Base-by-base conservation (phyloP, 768 basidiomycete species). In the Boletus coccyginus region DNA sequence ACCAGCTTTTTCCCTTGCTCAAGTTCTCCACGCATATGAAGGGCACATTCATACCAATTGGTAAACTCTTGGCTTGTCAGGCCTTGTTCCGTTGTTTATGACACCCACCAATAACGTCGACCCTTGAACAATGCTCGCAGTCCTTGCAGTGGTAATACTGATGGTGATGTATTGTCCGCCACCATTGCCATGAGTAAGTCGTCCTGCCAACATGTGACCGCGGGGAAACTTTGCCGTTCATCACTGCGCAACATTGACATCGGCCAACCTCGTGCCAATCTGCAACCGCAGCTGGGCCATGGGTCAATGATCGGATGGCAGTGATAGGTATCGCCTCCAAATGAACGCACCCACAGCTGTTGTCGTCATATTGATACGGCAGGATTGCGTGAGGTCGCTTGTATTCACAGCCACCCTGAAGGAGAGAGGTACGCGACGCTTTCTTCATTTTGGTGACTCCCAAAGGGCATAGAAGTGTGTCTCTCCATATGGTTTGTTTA, bases 221-320 rank as follows among this genome's bases (percentile, higher is more conserved):
- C 59, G 60, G 59, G 11, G 24, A 33, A 24, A 56, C 35, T 21
- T 50, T 8, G 39, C 60, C 59, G 60, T 11, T 13, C 11, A 10
- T 48, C 8, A 10, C 40, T 9, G 32, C 14, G 11, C 45, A 45
- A 48, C 39, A 43, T 17, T 10, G 17, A 21, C 39, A 9, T 32
- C 13, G 29, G 9, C 40, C 10, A 27, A 11, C 21, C 49, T 29
- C 29, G 16, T 12, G 33, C 12, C 4, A 35, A 13, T 35, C 33
- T 5, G 42, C 42, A 39, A 10, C 38, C 17, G 10, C 38, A 39
- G n/a, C n/a, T n/a, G 33, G 33, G 19, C 32, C 43, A 24, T 32
- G 8, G 19, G 50, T 21, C 14, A 14, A 10, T 50, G 29, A 50
- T 13, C n/a, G 2, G 36, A 35, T 24, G 8, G 16, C 27, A 27